Percentiles rank a stretch among this genome's conserved stretches.
Evolutionary conservation across 2,329 filamentous ascomycete species (phyloP).

Genomic region (Teratosphaeria zuluensis): DNA sequence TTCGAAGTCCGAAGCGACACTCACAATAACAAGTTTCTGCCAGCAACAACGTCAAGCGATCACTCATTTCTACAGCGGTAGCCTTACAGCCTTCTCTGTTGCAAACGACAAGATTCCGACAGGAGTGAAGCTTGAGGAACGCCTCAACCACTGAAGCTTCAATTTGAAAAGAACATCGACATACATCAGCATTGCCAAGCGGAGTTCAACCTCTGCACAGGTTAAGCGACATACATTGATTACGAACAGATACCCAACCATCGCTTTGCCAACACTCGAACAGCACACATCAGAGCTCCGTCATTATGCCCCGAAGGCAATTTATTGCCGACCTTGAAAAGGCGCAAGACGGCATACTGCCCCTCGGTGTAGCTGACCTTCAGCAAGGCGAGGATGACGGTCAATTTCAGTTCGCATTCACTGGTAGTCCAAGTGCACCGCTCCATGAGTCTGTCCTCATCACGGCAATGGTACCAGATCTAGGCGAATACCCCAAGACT

Average conservation of each 20-base stretch:
- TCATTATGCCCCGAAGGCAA: slow-evolving; percentile 55
- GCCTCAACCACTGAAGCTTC: background rate
- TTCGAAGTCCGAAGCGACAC: background rate
- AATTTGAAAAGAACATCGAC: background rate
- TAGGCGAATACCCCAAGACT: slow-evolving; percentile 49
- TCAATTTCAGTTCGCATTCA: slow-evolving; percentile 55
- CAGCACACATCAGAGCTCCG: background rate
- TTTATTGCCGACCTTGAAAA: slow-evolving; percentile 52
- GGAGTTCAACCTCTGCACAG: slow-evolving; percentile 1
- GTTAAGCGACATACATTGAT: background rate
- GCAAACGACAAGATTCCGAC: background rate
- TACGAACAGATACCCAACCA: background rate
- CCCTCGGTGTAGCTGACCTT: slow-evolving; percentile 46
- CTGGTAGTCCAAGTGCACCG: slow-evolving; percentile 8
- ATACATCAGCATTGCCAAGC: background rate
- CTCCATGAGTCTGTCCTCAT: slow-evolving; percentile 22
- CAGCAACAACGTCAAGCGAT: background rate
- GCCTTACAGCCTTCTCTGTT: background rate
- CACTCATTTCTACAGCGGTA: background rate
- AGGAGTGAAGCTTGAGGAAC: background rate
- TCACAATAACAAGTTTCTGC: background rate
- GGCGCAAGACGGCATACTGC: slow-evolving; percentile 26
- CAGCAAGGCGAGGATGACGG: slow-evolving; percentile 60
- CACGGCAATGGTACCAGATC: slow-evolving; percentile 38
- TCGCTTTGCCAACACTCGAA: background rate